Evolutionary conservation across 345 rosid species (phyloP), one percentile per base, ranked within the genome.

Genomic region (Lepidium africanum): DNA sequence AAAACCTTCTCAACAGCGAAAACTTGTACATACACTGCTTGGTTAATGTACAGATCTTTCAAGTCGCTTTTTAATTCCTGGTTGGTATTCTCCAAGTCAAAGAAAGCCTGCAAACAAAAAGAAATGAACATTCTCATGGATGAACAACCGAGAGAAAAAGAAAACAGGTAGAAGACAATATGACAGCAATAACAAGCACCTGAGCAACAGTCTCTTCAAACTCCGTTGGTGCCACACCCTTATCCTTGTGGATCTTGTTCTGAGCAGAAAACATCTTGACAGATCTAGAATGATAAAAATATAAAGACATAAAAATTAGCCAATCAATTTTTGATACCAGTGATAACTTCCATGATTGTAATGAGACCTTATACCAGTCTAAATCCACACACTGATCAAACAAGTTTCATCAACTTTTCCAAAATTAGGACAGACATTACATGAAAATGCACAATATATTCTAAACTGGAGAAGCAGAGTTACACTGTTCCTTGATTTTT

Each of bases 161-260:
- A 32, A 2, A 10, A 6, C 7, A 11, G 30, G 37, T 14, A 10
- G 4, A 17, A 25, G 19, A 19, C 4, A 16, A 30, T 15, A 39
- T 63, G 8, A 33, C 21, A 25, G 6, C 3, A 35, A 15, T 6
- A 17, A 55, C 5, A 45, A 51, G 2, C 42, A 80, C 96, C 96
- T 91, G 94, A 12, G 94, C 92, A 65, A 91, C 96, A 23, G 83
- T 66, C 80, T 86, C 96, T 69, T 92, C 98, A 30, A 92, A 87
- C 48, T 89, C 94, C 5, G 96, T 76, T n/a, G 98, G 96, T 57
- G 82, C 85, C 2, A 78, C 92, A 82, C 83, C 92, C 76, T 83
- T 86, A 71, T 92, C 98, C 76, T 89, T 91, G 5, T 76, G 88
- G 86, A 91, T 91, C 80, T 91, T 91, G 83, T 75, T 82, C 83